Base-by-base conservation (phyloP, 345 rosid genomes). In the Corchorus olitorius region DNA sequence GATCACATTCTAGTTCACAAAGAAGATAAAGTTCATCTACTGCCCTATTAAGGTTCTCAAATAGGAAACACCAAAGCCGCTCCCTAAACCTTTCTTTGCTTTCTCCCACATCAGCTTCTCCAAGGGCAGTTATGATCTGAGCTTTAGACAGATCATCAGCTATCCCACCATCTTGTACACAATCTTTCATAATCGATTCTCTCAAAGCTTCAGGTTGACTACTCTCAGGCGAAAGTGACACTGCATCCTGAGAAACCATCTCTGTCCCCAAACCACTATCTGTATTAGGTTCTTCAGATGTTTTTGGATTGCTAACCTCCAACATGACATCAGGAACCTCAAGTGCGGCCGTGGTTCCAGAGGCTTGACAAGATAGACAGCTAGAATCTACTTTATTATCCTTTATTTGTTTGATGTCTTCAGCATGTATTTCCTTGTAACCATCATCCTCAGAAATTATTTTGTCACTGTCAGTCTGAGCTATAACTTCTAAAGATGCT, bases 11-110 rank as follows among this genome's bases (percentile, higher is more conserved):
- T 56, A 89, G 78, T 83, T 89, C 96, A 60, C 90, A 91, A 68
- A 91, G 89, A 83, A 91, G 92, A 80, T 91, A 91, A 63, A 91
- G 91, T 81, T 91, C 95, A 83, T 91, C 95, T 4, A 91, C 91
- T 74, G 95, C 87, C 89, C 93, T 86, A 80, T 91, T 91, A 54
- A 91, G 89, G 82, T 91, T 91, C 86, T 91, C 95, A 85, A 91
- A 91, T 33, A 91, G 87, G 78, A 91, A 91, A 83, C 93, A 89
- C 95, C 95, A 91, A 55, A 91, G 89, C 39, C 95, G 86, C 76
- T 91, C 89, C 78, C 95, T 83, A 78, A 91, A 91, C 78, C 95
- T 82, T 83, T 89, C 96, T 83, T 91, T 89, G 89, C 93, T 89
- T 84, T 89, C 96, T 82, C 81, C 76, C 9, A 86, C 77, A 54